These are phyloP conservation scores for Pseudogymnoascus sp. DNA, from an alignment of 2,329 filamentous ascomycete genomes.

Conservation along the genomic window DNA sequence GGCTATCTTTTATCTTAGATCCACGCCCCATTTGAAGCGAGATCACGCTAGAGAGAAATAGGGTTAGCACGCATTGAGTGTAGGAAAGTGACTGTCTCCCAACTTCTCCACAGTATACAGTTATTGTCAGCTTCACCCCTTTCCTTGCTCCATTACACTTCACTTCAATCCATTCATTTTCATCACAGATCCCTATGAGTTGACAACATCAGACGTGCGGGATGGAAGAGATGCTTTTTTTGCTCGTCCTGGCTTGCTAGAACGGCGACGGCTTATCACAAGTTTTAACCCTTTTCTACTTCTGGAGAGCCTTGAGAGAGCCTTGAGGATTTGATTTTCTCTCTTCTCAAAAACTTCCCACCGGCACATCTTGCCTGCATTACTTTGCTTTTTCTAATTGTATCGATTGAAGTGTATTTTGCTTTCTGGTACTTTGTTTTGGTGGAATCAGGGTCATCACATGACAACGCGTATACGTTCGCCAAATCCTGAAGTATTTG, in stretches of 20 bases:
- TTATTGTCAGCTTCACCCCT: conserved; percentile 3
- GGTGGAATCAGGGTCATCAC: conserved; percentile 3
- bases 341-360: neutral
- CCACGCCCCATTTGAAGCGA: neutral
- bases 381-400: conserved; percentile 1
- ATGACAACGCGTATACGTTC: neutral
- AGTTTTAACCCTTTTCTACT: conserved; percentile 2
- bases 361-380: neutral
- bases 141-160: conserved; percentile 1
- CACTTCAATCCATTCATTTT: conserved; percentile 5
- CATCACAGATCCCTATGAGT: neutral
- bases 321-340: neutral
- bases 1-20: neutral
- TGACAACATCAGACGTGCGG: neutral
- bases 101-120: conserved; percentile 1
- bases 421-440: neutral
- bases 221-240: conserved; percentile 2
- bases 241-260: conserved; percentile 4
- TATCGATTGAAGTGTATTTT: neutral
- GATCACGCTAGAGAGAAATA: neutral
- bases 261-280: neutral
- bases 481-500: neutral
- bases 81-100: neutral
- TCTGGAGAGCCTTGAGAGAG: neutral
- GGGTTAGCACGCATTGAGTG: neutral